phyloP scores from a whole-genome alignment of 805 yeast genomes.

The Hanseniaspora clermontiae region DNA sequence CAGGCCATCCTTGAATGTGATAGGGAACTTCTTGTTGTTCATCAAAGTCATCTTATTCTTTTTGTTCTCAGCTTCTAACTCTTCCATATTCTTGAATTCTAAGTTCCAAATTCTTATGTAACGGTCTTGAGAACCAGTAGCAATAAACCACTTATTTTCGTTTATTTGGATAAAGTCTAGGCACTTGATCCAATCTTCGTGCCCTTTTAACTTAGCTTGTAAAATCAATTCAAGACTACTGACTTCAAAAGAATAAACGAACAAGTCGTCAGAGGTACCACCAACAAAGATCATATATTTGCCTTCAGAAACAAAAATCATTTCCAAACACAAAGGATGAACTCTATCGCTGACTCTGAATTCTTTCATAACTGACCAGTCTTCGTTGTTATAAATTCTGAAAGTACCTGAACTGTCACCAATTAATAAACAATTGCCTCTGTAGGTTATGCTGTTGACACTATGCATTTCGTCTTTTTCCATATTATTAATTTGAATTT shows the following conservation, averaged over 20 bases:
- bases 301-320: slow-evolving; percentile 4
- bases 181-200: slow-evolving; percentile 90
- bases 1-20: slow-evolving; percentile 32
- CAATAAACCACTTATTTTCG: slow-evolving; percentile 49
- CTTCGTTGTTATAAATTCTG: slow-evolving; percentile 8
- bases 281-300: slow-evolving; percentile 33
- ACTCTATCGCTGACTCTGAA: slow-evolving; percentile 10
- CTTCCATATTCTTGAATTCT: slow-evolving; percentile 46
- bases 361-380: slow-evolving; percentile 7
- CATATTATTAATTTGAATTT: slow-evolving; percentile 10
- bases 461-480: slow-evolving; percentile 12
- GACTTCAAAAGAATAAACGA: slow-evolving; percentile 38
- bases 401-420: slow-evolving; percentile 12
- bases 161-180: slow-evolving; percentile 43
- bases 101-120: slow-evolving; percentile 85
- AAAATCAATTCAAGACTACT: slow-evolving; percentile 14
- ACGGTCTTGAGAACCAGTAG: slow-evolving; percentile 86
- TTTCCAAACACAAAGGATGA: slow-evolving; percentile 9
- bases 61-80: slow-evolving; percentile 22
- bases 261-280: slow-evolving; percentile 48
- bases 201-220: slow-evolving; percentile 61
- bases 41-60: slow-evolving; percentile 37
- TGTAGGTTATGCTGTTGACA: slow-evolving; percentile 10
- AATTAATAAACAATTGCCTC: slow-evolving; percentile 1
- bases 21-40: slow-evolving; percentile 54